These are phyloP conservation scores for Crassisporium funariophilum DNA, from an alignment of 768 basidiomycete genomes.

Conservation along the genomic window DNA sequence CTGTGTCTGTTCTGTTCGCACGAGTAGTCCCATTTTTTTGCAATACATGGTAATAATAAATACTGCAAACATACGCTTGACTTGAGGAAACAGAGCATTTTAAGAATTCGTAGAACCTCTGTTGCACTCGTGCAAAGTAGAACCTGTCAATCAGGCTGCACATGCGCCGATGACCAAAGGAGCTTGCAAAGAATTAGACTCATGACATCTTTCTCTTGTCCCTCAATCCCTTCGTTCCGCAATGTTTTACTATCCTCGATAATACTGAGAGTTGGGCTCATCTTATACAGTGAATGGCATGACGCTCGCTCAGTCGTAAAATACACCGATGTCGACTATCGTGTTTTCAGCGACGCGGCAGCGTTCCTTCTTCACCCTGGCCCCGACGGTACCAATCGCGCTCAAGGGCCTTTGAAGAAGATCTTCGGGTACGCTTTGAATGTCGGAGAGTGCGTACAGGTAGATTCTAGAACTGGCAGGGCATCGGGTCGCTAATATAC, in stretches of 20 bases:
- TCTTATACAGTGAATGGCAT: conserved; percentile 90
- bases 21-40: conserved; percentile 8
- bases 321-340: conserved; percentile 98
- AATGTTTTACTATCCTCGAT: conserved; percentile 55
- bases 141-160: not conserved
- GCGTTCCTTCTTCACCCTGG: conserved; percentile 59
- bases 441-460: conserved; percentile 74
- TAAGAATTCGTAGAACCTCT: not conserved
- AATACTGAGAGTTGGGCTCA: conserved; percentile 66
- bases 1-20: conserved; percentile 7
- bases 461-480: conserved; percentile 7
- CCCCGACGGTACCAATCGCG: conserved; percentile 46
- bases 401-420: conserved; percentile 59
- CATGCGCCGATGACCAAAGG: not conserved
- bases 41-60: conserved; percentile 14
- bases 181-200: not conserved
- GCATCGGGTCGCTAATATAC: too few relatives aligned
- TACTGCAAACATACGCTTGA: conserved; percentile 1
- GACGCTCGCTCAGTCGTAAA: conserved; percentile 82
- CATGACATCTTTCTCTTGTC: conserved; percentile 18
- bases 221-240: conserved; percentile 44
- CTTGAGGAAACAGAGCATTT: too few relatives aligned
- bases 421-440: conserved; percentile 32
- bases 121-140: not conserved
- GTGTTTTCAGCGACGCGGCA: conserved; percentile 93